Evolutionary conservation across 2,329 filamentous ascomycete species (phyloP).

Genomic region (Lasiodiplodia theobromae): DNA sequence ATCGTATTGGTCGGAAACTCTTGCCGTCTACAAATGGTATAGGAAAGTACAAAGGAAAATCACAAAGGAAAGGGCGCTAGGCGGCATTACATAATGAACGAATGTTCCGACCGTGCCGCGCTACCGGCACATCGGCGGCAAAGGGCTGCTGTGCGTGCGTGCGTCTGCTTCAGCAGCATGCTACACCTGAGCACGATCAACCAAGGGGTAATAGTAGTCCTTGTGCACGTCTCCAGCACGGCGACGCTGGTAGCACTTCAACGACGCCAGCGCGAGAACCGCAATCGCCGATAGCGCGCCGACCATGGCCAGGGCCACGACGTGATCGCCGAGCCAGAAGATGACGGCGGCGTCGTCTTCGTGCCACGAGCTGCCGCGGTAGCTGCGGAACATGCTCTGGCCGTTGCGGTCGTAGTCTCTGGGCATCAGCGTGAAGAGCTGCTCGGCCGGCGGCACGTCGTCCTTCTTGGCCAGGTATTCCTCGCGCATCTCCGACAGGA

Average conservation of each 20-base stretch:
- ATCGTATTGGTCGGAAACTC: background rate
- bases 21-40: background rate
- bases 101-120: background rate
- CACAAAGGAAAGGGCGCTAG: background rate
- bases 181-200: background rate
- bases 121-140: background rate
- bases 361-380: conserved; percentile 43
- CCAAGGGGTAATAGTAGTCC: background rate
- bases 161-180: background rate
- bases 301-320: background rate
- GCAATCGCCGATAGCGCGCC: background rate
- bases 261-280: background rate
- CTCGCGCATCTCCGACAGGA: conserved; percentile 37
- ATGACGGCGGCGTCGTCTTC: conserved; percentile 39
- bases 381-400: conserved; percentile 42
- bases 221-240: background rate
- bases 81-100: background rate
- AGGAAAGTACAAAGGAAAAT: background rate
- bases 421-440: conserved; percentile 36
- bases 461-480: conserved; percentile 33
- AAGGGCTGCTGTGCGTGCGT: background rate
- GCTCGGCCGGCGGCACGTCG: background rate
- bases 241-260: background rate
- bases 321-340: conserved; percentile 36
- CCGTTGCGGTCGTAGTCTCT: conserved; percentile 41